phyloP scores from a whole-genome alignment of 2,329 filamentous ascomycete genomes.

The Penicillium capsulatum region DNA sequence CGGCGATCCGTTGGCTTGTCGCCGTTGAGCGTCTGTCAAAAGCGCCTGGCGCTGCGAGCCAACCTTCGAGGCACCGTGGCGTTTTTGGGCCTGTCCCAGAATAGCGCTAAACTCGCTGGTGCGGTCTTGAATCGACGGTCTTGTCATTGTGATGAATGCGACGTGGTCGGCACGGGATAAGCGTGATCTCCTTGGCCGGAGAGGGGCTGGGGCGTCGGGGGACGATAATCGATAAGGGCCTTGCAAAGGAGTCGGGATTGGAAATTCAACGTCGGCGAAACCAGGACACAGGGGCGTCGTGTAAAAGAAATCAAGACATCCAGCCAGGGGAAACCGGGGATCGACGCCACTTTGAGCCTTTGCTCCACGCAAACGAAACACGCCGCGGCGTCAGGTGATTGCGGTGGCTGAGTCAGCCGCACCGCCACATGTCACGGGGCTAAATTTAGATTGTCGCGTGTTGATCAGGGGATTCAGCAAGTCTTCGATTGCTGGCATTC shows the following conservation, averaged over 20 bases:
- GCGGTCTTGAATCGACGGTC: conserved; percentile 84
- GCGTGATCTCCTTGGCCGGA: conserved; percentile 9
- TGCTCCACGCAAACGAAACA: conserved; percentile 14
- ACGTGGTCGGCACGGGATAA: conserved; percentile 1
- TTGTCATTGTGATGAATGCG: conserved; percentile 44
- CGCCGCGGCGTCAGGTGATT: conserved; percentile 19
- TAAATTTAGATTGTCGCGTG: conserved; percentile 8
- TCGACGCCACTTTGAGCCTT: not conserved
- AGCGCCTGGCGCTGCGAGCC: conserved; percentile 77
- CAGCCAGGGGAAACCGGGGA: not conserved
- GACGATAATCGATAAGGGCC: conserved; percentile 35
- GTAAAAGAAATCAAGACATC: not conserved
- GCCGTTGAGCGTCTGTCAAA: conserved; percentile 64
- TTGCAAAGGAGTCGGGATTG: conserved; percentile 15
- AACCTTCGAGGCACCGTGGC: conserved; percentile 70
- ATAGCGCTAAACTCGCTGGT: conserved; percentile 94
- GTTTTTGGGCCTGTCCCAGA: conserved; percentile 76
- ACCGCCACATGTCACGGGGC: conserved; percentile 7
- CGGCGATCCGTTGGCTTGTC: conserved; percentile 56
- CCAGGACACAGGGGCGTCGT: no score
- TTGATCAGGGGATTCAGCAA: conserved; percentile 4
- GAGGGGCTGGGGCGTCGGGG: conserved; percentile 8
- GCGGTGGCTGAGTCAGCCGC: conserved; percentile 4
- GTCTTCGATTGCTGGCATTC: not conserved
- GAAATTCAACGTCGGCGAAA: no score